A percentile compares a stretch with the other conserved stretches of the same genome.
Evolutionary conservation across 2,329 filamentous ascomycete genomes (phyloP).

Genomic region (Periglandula ipomoeae): DNA sequence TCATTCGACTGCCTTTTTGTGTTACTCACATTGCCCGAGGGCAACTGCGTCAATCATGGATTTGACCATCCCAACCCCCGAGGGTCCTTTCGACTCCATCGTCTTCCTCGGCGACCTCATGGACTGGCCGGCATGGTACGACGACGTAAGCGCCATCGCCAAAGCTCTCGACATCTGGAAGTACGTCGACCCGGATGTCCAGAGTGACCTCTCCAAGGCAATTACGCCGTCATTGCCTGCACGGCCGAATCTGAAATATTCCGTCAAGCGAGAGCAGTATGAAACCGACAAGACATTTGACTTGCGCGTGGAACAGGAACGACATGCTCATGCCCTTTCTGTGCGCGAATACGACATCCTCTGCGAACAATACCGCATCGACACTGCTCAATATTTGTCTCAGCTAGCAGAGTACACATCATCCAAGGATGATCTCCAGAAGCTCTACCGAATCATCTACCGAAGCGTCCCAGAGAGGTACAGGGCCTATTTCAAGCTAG

Average conservation of each 20-base stretch:
- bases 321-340: constrained; percentile 4
- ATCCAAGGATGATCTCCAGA: constrained; percentile 5
- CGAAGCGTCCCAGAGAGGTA: constrained; percentile 6
- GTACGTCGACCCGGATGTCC: constrained; percentile 9
- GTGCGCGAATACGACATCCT: constrained; percentile 7
- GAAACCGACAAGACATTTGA: constrained; percentile 7
- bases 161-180: constrained; percentile 7
- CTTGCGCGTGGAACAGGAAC: constrained; percentile 5
- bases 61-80: not conserved
- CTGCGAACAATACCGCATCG: constrained; percentile 9
- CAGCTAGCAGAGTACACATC: constrained; percentile 3
- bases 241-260: not conserved
- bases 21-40: not conserved
- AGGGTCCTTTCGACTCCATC: constrained; percentile 4
- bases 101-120: constrained; percentile 4
- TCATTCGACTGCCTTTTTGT: not conserved
- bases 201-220: constrained; percentile 1
- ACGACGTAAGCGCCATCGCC: constrained; percentile 6
- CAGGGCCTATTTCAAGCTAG: constrained; percentile 7
- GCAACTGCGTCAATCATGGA: constrained; percentile 1
- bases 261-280: not conserved
- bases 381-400: constrained; percentile 6
- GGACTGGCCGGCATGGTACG: constrained; percentile 10
- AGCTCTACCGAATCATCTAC: constrained; percentile 8
- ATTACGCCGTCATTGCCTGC: constrained; percentile 3